Conservation (phyloP, 495 filamentous ascomycete genomes). For the Darksidea phi region DNA sequence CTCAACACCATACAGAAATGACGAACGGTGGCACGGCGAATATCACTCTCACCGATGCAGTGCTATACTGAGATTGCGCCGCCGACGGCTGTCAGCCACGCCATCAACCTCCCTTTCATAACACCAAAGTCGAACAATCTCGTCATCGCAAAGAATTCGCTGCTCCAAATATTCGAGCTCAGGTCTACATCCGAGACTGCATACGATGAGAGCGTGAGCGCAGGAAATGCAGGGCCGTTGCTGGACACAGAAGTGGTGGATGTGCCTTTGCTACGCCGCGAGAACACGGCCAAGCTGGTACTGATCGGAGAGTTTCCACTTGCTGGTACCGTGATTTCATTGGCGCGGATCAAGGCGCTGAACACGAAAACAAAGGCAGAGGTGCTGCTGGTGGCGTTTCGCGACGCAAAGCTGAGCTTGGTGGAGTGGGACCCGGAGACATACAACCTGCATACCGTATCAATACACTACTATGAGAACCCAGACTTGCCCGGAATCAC, state of each 20-base stretch:
- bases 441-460: conserved; percentile 75
- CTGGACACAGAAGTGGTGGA: conserved; percentile 31
- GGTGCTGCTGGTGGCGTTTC: conserved; percentile 76
- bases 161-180: conserved; percentile 79
- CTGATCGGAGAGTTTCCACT: conserved; percentile 80
- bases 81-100: conserved; percentile 89
- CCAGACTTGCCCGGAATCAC: conserved; percentile 72
- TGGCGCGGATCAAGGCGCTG: conserved; percentile 70
- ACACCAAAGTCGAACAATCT: conserved; percentile 76
- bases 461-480: conserved; percentile 96
- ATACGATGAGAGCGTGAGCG: conserved; percentile 35
- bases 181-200: conserved; percentile 43
- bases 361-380: conserved; percentile 77
- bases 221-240: conserved; percentile 22
- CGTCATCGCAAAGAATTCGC: conserved; percentile 80
- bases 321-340: conserved; percentile 76
- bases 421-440: conserved; percentile 90
- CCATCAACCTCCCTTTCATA: conserved; percentile 73
- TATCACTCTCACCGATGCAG: conserved; percentile 53
- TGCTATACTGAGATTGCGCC: conserved; percentile 89
- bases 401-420: conserved; percentile 88
- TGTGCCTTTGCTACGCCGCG: conserved; percentile 48
- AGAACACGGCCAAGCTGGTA: conserved; percentile 72
- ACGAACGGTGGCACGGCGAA: not conserved
- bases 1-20: conserved; percentile 5